These are phyloP conservation scores for Elaphomyces granulatus DNA, from an alignment of 495 filamentous ascomycete species.

Conservation along the genomic window DNA sequence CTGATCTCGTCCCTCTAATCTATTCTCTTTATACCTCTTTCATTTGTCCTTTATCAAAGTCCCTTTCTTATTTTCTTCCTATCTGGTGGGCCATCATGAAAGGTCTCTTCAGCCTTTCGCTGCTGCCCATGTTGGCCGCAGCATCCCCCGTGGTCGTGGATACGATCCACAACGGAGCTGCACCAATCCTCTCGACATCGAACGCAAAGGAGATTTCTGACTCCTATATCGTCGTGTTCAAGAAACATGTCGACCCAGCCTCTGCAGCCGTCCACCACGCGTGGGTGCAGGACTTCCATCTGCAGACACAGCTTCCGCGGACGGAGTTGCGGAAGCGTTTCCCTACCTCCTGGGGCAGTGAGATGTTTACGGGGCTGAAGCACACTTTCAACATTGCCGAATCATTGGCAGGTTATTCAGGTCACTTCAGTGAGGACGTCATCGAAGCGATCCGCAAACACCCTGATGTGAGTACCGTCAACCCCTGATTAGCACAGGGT, in stretches of 20 bases:
- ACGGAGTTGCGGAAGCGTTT: constrained; percentile 82
- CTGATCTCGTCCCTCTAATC: too few species aligned
- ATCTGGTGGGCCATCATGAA: constrained; percentile 49
- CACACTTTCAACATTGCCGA: constrained; percentile 88
- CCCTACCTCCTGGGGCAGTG: constrained; percentile 55
- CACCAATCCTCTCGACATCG: constrained; percentile 72
- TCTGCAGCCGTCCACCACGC: constrained; percentile 62
- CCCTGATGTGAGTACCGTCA: constrained; percentile 94
- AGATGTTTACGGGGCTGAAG: constrained; percentile 74
- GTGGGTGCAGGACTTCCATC: constrained; percentile 84
- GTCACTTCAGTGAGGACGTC: constrained; percentile 84
- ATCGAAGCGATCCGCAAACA: constrained; percentile 92
- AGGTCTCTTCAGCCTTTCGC: constrained; percentile 47
- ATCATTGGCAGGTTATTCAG: constrained; percentile 76
- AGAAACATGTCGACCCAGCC: constrained; percentile 67
- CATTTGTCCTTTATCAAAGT: too few species aligned
- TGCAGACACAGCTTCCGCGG: constrained; percentile 43
- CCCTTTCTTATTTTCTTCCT: too few species aligned
- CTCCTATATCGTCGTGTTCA: constrained; percentile 97
- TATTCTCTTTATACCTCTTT: too few species aligned
- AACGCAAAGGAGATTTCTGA: constrained; percentile 68
- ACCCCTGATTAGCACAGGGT: too few species aligned
- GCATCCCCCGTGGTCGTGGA: constrained; percentile 65
- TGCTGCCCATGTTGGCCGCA: constrained; percentile 51
- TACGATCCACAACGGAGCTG: constrained; percentile 72